Evolutionary conservation across 1,284 basidiomycete genomes (phyloP).

Genomic region (Tylopilus orsonianus): DNA sequence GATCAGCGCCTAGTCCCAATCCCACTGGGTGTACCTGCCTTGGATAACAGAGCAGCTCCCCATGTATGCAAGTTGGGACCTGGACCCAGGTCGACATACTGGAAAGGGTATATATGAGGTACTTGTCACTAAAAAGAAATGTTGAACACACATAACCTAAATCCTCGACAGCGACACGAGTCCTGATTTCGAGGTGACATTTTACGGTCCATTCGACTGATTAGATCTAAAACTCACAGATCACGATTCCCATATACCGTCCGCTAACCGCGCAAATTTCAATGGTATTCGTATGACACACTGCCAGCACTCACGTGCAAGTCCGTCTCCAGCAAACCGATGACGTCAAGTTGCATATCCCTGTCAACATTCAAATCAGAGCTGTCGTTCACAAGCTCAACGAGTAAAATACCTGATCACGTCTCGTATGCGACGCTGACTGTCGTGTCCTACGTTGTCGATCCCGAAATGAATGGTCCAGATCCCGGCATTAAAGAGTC

Average conservation of each 20-base stretch:
- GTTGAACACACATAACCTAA: constrained; percentile 70
- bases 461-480: constrained; percentile 94
- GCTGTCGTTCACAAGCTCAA: neutral
- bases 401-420: constrained; percentile 54
- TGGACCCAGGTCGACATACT: constrained; percentile 83
- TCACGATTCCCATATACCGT: constrained; percentile 90
- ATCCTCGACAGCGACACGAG: constrained; percentile 75
- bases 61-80: constrained; percentile 91
- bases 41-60: constrained; percentile 83
- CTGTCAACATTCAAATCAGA: constrained; percentile 33
- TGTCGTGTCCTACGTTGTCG: constrained; percentile 80
- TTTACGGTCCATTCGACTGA: neutral
- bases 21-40: constrained; percentile 42
- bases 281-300: neutral
- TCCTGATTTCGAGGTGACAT: constrained; percentile 44
- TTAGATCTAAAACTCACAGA: constrained; percentile 48
- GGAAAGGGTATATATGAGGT: constrained; percentile 11
- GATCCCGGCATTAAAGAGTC: constrained; percentile 84
- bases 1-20: constrained; percentile 1
- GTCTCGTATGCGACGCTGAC: constrained; percentile 76
- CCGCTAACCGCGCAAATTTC: constrained; percentile 46
- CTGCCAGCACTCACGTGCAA: constrained; percentile 58
- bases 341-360: constrained; percentile 80
- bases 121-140: neutral
- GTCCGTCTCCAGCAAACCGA: constrained; percentile 87